These are phyloP conservation scores for Starmerella asiatica DNA, from an alignment of 805 yeast species.

Conservation along the genomic window DNA sequence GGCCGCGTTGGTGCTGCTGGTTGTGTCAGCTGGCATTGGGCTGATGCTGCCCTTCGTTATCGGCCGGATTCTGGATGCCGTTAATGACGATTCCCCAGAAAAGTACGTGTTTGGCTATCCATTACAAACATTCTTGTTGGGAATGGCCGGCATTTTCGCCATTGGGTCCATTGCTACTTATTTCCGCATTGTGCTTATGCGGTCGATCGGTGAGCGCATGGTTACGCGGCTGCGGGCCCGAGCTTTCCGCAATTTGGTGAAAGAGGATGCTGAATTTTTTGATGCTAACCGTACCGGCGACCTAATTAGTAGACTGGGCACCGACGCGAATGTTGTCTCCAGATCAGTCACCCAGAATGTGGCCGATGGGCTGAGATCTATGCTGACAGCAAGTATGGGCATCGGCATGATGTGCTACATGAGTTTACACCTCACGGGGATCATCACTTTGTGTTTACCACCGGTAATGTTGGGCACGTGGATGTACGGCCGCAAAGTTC, in stretches of 20 bases:
- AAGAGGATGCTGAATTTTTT: constrained; percentile 79
- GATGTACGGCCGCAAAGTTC: constrained; percentile 68
- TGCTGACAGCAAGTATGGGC: constrained; percentile 74
- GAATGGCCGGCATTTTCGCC: constrained; percentile 47
- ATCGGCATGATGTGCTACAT: constrained; percentile 83
- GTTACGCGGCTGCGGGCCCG: constrained; percentile 74
- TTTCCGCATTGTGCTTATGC: constrained; percentile 61
- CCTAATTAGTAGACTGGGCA: constrained; percentile 71
- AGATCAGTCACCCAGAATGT: constrained; percentile 76
- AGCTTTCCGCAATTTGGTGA: constrained; percentile 59
- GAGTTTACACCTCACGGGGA: constrained; percentile 66
- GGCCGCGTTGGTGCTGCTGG: constrained; percentile 50
- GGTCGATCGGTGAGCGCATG: constrained; percentile 72
- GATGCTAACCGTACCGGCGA: constrained; percentile 88
- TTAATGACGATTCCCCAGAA: constrained; percentile 30
- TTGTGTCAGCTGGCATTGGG: constrained; percentile 61
- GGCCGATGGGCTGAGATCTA: constrained; percentile 80
- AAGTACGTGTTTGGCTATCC: constrained; percentile 45
- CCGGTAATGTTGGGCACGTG: constrained; percentile 68
- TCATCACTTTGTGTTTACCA: constrained; percentile 70
- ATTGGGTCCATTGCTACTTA: constrained; percentile 69
- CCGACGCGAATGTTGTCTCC: constrained; percentile 80
- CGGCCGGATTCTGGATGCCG: constrained; percentile 73
- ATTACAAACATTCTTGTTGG: constrained; percentile 47
- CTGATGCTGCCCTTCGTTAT: constrained; percentile 72